Conservation (phyloP, 208 protist genomes). For the Trypanosoma avium region DNA sequence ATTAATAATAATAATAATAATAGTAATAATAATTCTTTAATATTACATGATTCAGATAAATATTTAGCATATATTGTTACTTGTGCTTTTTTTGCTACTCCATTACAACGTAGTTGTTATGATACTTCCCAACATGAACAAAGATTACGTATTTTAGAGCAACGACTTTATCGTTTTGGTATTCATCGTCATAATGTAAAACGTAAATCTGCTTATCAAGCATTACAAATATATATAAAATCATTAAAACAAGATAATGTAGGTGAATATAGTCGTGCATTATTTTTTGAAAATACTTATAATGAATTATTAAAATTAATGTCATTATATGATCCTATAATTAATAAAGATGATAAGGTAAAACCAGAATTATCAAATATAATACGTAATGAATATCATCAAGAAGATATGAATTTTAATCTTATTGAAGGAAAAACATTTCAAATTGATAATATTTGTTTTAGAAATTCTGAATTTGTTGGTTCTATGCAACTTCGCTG, state of each 20-base stretch:
- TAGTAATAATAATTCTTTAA: too few species aligned
- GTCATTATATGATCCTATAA: not conserved
- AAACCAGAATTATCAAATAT: not conserved
- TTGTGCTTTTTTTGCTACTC: slow-evolving; percentile 16
- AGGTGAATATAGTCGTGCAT: not conserved
- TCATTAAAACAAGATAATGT: not conserved
- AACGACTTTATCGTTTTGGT: slow-evolving; percentile 18
- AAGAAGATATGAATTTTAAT: slow-evolving; percentile 8
- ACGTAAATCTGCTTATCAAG: slow-evolving; percentile 2
- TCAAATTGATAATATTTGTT: slow-evolving; percentile 15
- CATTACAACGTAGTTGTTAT: slow-evolving; percentile 1
- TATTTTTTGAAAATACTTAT: slow-evolving; percentile 13
- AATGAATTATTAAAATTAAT: not conserved
- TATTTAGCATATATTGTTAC: slow-evolving; percentile 19
- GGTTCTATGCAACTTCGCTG: slow-evolving; percentile 21
- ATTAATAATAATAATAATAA: too few species aligned
- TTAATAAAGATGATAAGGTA: not conserved
- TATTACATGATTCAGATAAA: slow-evolving; percentile 14
- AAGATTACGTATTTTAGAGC: slow-evolving; percentile 2
- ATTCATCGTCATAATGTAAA: slow-evolving; percentile 19
- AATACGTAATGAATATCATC: slow-evolving; percentile 7
- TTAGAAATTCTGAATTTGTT: slow-evolving; percentile 17
- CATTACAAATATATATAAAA: not conserved
- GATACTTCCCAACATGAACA: slow-evolving; percentile 1
- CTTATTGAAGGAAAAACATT: slow-evolving; percentile 6